Evolutionary conservation across 305 asterid genomes (phyloP).

Genomic region (Fraxinus nigra): DNA sequence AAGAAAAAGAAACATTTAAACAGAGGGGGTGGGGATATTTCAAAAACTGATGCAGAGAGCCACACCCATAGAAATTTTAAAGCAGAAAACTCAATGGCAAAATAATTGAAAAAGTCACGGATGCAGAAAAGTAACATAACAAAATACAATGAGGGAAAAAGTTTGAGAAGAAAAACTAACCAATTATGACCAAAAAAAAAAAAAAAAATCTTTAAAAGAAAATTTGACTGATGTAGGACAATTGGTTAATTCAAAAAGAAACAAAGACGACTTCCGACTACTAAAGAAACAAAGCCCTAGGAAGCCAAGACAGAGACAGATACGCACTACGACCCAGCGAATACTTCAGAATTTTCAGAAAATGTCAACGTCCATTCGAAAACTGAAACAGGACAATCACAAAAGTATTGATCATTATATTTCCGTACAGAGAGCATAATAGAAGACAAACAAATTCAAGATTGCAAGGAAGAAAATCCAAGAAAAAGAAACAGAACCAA

Average conservation of each 20-base stretch:
- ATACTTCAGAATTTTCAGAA: slow-evolving; percentile 7
- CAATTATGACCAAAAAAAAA: not conserved
- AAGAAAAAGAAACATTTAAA: not conserved
- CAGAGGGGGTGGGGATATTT: not conserved
- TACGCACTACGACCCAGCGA: not conserved
- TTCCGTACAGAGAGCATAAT: not conserved
- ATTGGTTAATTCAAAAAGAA: slow-evolving; percentile 16
- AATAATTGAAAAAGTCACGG: not conserved
- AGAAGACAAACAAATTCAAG: slow-evolving; percentile 1
- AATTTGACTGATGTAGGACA: slow-evolving; percentile 6
- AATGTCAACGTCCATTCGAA: slow-evolving; percentile 5
- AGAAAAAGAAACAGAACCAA: slow-evolving; percentile 15
- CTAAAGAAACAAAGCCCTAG: slow-evolving; percentile 9
- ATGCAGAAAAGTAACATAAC: not conserved
- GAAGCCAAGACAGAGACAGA: slow-evolving; percentile 9
- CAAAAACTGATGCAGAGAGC: not conserved
- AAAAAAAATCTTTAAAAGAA: not conserved
- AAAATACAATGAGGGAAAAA: not conserved
- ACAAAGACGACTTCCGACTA: not conserved
- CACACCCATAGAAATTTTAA: not conserved
- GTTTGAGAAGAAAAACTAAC: not conserved
- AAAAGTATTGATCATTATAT: slow-evolving; percentile 1
- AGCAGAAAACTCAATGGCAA: not conserved
- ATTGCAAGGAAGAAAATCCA: slow-evolving; percentile 5
- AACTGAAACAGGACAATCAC: slow-evolving; percentile 8